Evolutionary conservation across 2,329 filamentous ascomycete species (phyloP).

Genomic region (Aureobasidium leucospermi): DNA sequence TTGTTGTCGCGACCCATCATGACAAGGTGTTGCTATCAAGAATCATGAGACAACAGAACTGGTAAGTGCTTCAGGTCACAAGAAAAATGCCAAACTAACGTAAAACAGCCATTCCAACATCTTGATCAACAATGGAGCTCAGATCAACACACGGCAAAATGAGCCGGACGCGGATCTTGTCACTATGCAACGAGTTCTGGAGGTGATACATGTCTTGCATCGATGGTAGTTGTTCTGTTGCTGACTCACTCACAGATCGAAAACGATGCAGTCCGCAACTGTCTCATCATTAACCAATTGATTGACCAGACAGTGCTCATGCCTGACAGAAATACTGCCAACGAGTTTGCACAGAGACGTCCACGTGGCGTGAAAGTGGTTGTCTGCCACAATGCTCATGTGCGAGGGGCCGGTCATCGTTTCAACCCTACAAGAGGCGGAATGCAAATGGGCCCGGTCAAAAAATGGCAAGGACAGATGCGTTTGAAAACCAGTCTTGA

Average conservation of each 20-base stretch:
- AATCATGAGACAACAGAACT: conserved; percentile 56
- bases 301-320: conserved; percentile 85
- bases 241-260: conserved; percentile 53
- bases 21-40: conserved; percentile 64
- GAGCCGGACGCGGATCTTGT: conserved; percentile 68
- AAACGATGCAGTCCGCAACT: conserved; percentile 67
- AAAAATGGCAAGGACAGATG: conserved; percentile 46
- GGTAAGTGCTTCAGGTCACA: conserved; percentile 28
- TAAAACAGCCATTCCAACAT: conserved; percentile 33
- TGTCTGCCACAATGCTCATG: conserved; percentile 49
- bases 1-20: conserved; percentile 69
- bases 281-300: conserved; percentile 71
- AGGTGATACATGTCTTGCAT: conserved; percentile 32
- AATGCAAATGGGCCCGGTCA: conserved; percentile 45
- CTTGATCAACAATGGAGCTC: conserved; percentile 53
- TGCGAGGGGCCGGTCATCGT: conserved; percentile 52
- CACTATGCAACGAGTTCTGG: conserved; percentile 72
- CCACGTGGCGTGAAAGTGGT: conserved; percentile 67
- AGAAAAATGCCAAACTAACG: neutral
- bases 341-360: conserved; percentile 60
- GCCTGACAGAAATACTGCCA: conserved; percentile 57
- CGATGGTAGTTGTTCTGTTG: neutral
- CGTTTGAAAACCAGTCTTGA: conserved; percentile 45
- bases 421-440: conserved; percentile 47
- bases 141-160: conserved; percentile 53